Base-by-base conservation (phyloP, 2,329 filamentous ascomycete genomes). In the Elsinoe fawcettii region DNA sequence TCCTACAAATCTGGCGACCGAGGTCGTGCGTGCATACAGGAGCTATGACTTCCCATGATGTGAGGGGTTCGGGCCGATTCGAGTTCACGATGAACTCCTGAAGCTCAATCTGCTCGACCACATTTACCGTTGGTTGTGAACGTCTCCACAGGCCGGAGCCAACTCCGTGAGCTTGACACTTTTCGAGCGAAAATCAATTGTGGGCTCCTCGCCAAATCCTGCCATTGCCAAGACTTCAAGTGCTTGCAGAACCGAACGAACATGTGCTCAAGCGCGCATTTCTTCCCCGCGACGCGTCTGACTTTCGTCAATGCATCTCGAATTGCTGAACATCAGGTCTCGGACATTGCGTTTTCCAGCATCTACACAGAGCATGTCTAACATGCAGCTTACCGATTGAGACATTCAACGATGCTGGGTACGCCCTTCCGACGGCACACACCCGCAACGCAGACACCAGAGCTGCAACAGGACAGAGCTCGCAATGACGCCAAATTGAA, bases 401-500 rank as follows among this genome's bases (percentile, higher is more conserved):
- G 23, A 27, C 25, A 37, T 5, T 18, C 25, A 8, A 32, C 22
- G n/a, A 56, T 56, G 54, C 43, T 56, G 20, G 54, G 54, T 23
- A 56, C 54, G 30, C 54, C 54, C n/a, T 46, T 36, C 32, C n/a
- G 41, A 16, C 23, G 54, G 20, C 41, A 46, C 20, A 47, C 49
- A 16, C 54, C 43, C 41, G 54, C 43, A n/a, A 23, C 39, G 11
- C 27, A 20, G 18, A 18, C 41, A 16, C 16, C 16, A 46, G 59
- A 64, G 34, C 83, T 75, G 56, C 68, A 70, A 58, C 80, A 49
- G 80, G 87, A 62, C 79, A 81, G 51, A 78, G 58, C 59, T 7
- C 61, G 79, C 56, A 87, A 90, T 58, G 84, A 88, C 60, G 75
- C 78, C 61, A 84, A 83, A 59, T 80, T 96, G 39, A 92, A 93